Evolutionary conservation across 2,329 filamentous ascomycete genomes (phyloP), one percentile per base, ranked within the genome.

Genomic region (Nigrospora osmanthi): DNA sequence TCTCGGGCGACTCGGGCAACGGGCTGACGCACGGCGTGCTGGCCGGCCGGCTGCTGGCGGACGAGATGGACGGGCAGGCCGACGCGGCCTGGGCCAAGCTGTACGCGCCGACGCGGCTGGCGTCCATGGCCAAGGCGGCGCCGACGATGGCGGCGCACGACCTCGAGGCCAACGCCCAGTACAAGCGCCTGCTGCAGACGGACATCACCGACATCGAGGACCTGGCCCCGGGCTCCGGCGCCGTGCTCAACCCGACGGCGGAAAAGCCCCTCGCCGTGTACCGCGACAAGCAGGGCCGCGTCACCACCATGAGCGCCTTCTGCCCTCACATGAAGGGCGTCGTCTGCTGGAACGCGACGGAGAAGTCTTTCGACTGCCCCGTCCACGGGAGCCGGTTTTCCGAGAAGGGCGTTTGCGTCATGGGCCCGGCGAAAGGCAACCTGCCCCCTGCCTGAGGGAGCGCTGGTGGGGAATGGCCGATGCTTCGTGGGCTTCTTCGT

Each of bases 131-230:
- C 13, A 74, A 72, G 52, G 69, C 66, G 0, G 56, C 71, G 1
- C 67, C 67, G 1, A 55, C 56, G 5, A 70, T 78, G 61, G 35
- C 79, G 4, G 52, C 59, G 11, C 72, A 80, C 50, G 76, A 78
- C 39, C 15, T 77, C 0, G 69, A 79, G 55, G 71, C 78, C 58
- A 79, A 80, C 49, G 45, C 60, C 34, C 73, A 79, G 52, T 80
- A 80, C 59, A 76, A 76, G 60, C 67, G 75, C 4, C 71, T 73
- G 46, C 35, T 74, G 36, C 63, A 77, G 48, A 66, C 71, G 0
- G 77, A 80, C 49, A 75, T 80, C 42, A 60, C 61, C 1, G 75
- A 80, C 51, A 77, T 81, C 32, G 75, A 78, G 52, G 73, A 80
- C 35, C 60, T 80, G 1, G 66, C 60, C 0, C 61, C 57, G 0